Conservation (phyloP, 176 grass and related monocot species). For the Musa acuminata region DNA sequence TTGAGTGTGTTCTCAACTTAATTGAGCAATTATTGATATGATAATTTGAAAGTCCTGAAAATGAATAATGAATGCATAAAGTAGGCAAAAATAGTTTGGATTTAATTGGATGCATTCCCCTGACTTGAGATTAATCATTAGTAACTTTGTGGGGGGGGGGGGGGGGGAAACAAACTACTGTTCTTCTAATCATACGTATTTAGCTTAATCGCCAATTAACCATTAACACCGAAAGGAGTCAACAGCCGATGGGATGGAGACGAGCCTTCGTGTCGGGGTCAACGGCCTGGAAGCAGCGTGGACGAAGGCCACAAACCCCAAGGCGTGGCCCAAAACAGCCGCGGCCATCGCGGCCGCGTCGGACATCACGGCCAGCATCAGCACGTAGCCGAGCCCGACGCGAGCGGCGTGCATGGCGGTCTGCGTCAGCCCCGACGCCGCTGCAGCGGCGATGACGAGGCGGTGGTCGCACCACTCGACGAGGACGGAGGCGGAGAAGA, state of each 20-base stretch:
- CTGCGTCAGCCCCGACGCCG: neutral
- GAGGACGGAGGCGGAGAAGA: neutral
- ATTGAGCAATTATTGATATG: too few species aligned
- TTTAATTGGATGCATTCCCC: too few species aligned
- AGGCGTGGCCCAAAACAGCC: neutral
- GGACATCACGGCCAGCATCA: slow-evolving; percentile 8
- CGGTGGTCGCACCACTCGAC: slow-evolving; percentile 1
- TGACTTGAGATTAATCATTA: too few species aligned
- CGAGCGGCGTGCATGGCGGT: neutral
- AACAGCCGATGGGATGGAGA: neutral
- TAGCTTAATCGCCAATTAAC: too few species aligned
- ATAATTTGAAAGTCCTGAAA: too few species aligned
- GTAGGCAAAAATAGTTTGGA: too few species aligned
- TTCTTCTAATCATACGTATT: too few species aligned
- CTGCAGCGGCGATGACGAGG: neutral
- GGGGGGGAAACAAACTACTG: too few species aligned
- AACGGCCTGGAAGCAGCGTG: neutral
- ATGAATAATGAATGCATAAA: too few species aligned
- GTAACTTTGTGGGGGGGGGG: too few species aligned
- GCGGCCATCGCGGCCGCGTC: neutral
- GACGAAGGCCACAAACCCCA: neutral
- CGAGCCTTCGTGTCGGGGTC: neutral
- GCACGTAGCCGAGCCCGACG: neutral
- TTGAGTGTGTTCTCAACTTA: too few species aligned
- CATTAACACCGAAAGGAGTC: too few species aligned